Conservation (phyloP, 1,284 basidiomycete species). For the Rhodofomes roseus region DNA sequence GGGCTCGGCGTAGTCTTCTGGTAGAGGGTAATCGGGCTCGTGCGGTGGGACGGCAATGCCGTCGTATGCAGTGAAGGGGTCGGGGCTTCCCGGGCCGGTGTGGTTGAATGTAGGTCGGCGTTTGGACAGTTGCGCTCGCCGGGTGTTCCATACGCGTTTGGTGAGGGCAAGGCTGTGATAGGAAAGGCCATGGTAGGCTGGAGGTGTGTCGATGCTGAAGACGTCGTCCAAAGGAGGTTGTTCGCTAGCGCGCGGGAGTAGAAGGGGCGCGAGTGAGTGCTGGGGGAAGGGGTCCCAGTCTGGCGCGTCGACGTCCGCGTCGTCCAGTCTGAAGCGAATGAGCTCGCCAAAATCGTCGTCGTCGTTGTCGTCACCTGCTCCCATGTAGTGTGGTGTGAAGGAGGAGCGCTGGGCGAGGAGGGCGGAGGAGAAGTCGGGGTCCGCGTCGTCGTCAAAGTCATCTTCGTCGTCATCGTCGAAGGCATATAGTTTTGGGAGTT, state of each 20-base stretch:
- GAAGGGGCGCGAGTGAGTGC: background rate
- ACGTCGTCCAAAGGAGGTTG: background rate
- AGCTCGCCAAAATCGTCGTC: conserved; percentile 5
- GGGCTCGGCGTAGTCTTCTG: background rate
- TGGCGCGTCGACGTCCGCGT: background rate
- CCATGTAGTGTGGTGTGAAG: background rate
- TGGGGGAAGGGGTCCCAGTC: background rate
- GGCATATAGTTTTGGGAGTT: background rate
- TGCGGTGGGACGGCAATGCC: conserved; percentile 23
- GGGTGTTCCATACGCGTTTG: conserved; percentile 4
- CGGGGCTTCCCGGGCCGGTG: conserved; percentile 21
- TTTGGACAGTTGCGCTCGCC: background rate
- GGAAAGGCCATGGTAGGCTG: conserved; percentile 7
- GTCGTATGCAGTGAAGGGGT: conserved; percentile 22
- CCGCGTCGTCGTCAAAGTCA: conserved; percentile 5
- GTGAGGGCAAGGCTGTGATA: conserved; percentile 2
- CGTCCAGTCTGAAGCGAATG: background rate
- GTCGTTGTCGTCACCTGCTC: background rate
- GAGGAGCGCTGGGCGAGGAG: background rate
- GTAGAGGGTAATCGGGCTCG: conserved; percentile 5
- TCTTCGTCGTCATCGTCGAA: background rate
- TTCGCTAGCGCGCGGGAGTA: background rate
- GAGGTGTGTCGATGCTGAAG: background rate
- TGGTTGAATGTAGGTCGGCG: background rate
- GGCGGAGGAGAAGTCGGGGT: conserved; percentile 1